Conservation (phyloP, 1,284 basidiomycete genomes). For the Sanghuangporus baumii region DNA sequence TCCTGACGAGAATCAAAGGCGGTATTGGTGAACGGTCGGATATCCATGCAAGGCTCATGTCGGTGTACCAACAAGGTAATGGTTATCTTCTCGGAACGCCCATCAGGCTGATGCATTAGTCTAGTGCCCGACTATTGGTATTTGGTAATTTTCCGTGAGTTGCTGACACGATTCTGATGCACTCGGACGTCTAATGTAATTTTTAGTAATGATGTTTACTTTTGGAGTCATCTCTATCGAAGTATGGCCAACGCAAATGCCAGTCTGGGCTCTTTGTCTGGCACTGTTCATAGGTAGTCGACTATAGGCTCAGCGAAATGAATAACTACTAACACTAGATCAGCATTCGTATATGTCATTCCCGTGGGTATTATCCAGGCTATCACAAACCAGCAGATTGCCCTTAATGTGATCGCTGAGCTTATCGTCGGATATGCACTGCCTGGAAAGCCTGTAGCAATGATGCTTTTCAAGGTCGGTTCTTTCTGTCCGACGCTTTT, state of each 20-base stretch:
- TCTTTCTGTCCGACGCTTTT: not conserved
- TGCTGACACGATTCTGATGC: slow-evolving; percentile 16
- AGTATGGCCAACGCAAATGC: slow-evolving; percentile 44
- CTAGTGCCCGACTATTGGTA: slow-evolving; percentile 72
- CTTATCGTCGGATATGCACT: slow-evolving; percentile 43
- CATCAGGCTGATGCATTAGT: not conserved
- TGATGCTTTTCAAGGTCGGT: slow-evolving; percentile 38
- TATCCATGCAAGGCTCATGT: slow-evolving; percentile 82
- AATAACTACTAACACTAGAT: slow-evolving; percentile 20
- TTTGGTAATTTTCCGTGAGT: slow-evolving; percentile 40
- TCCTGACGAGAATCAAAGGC: slow-evolving; percentile 60
- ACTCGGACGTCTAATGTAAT: not conserved
- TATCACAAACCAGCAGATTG: slow-evolving; percentile 59
- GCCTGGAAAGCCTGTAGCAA: slow-evolving; percentile 40
- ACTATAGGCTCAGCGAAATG: slow-evolving; percentile 7
- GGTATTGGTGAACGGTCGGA: slow-evolving; percentile 75
- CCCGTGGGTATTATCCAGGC: slow-evolving; percentile 67
- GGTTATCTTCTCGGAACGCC: not conserved
- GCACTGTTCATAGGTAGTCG: slow-evolving; percentile 38
- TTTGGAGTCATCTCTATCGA: slow-evolving; percentile 47
- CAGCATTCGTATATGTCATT: slow-evolving; percentile 52
- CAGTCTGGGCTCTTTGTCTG: slow-evolving; percentile 41
- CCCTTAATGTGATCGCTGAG: slow-evolving; percentile 54
- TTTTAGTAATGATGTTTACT: slow-evolving; percentile 31
- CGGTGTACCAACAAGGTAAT: slow-evolving; percentile 53